Evolutionary conservation across 2,329 filamentous ascomycete species (phyloP).

Genomic region (Aspergillus aculeatus): DNA sequence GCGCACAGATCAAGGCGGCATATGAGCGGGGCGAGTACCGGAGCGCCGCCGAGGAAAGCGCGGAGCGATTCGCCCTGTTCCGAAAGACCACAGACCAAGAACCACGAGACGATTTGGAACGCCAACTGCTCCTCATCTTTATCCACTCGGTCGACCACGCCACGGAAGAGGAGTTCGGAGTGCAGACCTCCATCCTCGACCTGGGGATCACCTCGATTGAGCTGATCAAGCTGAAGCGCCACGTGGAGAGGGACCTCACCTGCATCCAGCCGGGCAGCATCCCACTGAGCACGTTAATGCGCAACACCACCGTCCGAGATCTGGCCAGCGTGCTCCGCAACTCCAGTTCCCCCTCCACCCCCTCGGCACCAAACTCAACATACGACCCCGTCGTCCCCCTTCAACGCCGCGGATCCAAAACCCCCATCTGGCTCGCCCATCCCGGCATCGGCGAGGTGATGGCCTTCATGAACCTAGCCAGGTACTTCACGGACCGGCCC

Average conservation of each 20-base stretch:
- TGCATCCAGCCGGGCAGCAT: neutral
- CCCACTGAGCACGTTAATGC: neutral
- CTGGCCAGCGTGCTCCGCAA: slow-evolving; percentile 23
- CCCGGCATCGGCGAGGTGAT: slow-evolving; percentile 43
- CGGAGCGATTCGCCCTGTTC: neutral
- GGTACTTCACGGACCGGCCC: slow-evolving; percentile 14
- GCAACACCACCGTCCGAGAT: slow-evolving; percentile 42
- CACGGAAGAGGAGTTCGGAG: neutral
- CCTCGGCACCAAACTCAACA: slow-evolving; percentile 20
- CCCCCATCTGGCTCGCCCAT: slow-evolving; percentile 38
- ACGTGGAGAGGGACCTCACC: neutral
- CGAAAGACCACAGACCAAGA: neutral
- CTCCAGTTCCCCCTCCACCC: too few relatives aligned
- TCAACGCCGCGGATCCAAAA: slow-evolving; percentile 24
- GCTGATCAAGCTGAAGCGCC: neutral
- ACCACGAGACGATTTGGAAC: neutral
- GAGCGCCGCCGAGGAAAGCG: neutral
- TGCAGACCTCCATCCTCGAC: neutral
- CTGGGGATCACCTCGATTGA: neutral
- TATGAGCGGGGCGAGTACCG: neutral
- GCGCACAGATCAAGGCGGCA: neutral
- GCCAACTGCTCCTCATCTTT: neutral
- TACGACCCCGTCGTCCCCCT: slow-evolving; percentile 37
- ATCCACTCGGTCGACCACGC: neutral
- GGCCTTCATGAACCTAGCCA: slow-evolving; percentile 35